Evolutionary conservation across 257 asterid genomes (phyloP).

Genomic region (Galeopsis tetrahit): DNA sequence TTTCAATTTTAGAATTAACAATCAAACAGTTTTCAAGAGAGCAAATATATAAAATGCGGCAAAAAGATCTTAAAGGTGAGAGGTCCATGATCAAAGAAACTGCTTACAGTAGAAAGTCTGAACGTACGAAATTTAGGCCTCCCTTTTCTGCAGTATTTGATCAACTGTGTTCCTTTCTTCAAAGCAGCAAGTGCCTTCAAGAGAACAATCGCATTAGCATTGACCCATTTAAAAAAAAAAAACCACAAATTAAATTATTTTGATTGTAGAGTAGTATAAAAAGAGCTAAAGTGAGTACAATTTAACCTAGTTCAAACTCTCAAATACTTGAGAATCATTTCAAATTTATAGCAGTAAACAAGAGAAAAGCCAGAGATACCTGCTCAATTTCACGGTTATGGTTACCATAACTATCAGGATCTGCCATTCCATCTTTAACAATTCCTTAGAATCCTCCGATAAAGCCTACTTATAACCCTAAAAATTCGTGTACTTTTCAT

Average conservation of each 20-base stretch:
- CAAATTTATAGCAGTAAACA: neutral
- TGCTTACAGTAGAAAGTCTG: slow-evolving; percentile 86
- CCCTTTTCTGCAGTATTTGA: slow-evolving; percentile 92
- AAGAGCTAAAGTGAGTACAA: slow-evolving; percentile 1
- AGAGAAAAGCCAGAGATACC: slow-evolving; percentile 41
- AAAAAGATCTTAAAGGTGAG: neutral
- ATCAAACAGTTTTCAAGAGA: neutral
- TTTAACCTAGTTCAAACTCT: slow-evolving; percentile 10
- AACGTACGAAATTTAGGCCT: slow-evolving; percentile 84
- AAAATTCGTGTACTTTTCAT: slow-evolving; percentile 61
- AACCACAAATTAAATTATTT: neutral
- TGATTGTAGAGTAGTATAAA: neutral
- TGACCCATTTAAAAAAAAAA: neutral
- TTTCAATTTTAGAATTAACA: neutral
- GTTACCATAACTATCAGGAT: slow-evolving; percentile 76
- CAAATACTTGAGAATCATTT: slow-evolving; percentile 10
- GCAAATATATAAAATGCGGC: neutral
- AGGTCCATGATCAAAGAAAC: slow-evolving; percentile 25
- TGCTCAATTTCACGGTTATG: slow-evolving; percentile 77
- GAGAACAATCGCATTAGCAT: slow-evolving; percentile 15
- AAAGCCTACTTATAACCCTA: slow-evolving; percentile 44
- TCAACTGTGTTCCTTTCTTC: slow-evolving; percentile 88
- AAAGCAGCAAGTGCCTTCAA: slow-evolving; percentile 78
- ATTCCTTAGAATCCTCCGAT: slow-evolving; percentile 53
- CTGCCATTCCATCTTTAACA: slow-evolving; percentile 95